Evolutionary conservation across 73 alveolate genomes (phyloP), one percentile per base, ranked within the genome.

Genomic region (Symbiodinium pilosum): DNA sequence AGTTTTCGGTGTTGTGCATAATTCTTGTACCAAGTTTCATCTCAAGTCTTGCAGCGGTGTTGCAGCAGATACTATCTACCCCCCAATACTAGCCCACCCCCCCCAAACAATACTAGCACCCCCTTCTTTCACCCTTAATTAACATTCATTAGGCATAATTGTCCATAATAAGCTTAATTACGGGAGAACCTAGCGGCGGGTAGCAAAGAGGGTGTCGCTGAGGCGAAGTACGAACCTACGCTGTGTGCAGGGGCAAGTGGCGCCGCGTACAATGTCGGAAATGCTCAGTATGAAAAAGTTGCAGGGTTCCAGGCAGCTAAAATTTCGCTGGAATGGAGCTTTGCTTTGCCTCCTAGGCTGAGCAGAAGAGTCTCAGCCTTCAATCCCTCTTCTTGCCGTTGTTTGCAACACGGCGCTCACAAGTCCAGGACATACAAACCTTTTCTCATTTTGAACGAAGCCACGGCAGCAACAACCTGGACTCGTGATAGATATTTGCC

Each of bases 161-260:
- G n/a, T n/a, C n/a, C n/a, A n/a, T n/a, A n/a, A n/a, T n/a, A n/a
- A n/a, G n/a, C n/a, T n/a, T n/a, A n/a, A n/a, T n/a, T n/a, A n/a
- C n/a, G n/a, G n/a, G n/a, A n/a, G n/a, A n/a, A n/a, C n/a, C n/a
- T n/a, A n/a, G n/a, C 59, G 6, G 59, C 59, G 14, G 14, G 59
- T 9, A 47, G 21, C 14, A 6, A 47, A 47, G 59, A 47, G 6
- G 59, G 6, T 14, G 21, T 9, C 59, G 59, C 14, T 47, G 59
- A 91, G 97, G 97, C 52, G 97, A 91, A 91, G 97, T 91, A 38
- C 97, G 97, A n/a, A 91, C 87, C 52, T 91, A 91, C 11, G 38
- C 88, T 21, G 28, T 91, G 97, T n/a, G 81, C 51, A 41, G 56
- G 21, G 97, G 97, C 56, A 68, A 91, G 88, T 91, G 97, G 97